Conservation (phyloP, 768 basidiomycete genomes). For the Neoboletus brunneissimus region DNA sequence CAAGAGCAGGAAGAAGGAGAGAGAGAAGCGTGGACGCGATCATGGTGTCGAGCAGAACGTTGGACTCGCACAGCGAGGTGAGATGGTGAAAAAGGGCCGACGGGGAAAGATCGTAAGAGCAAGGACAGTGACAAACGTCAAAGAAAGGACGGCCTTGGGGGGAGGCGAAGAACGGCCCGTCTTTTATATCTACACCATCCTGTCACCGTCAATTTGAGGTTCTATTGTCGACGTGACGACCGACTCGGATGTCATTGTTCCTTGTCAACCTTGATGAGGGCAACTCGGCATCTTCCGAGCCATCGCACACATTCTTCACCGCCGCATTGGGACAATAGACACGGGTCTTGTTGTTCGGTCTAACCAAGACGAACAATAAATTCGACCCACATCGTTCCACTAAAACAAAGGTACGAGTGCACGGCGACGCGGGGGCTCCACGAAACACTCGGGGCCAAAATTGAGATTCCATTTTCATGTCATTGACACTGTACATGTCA, state of each 20-base stretch:
- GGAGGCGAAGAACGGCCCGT: background rate
- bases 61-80: conserved; percentile 25
- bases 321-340: no score
- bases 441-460: no score
- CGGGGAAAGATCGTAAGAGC: background rate
- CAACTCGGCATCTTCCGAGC: background rate
- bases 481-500: no score
- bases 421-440: no score
- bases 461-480: no score
- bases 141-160: background rate
- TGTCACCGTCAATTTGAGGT: background rate
- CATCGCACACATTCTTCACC: no score
- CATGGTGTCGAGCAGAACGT: conserved; percentile 7
- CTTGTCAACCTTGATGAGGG: background rate
- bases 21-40: conserved; percentile 10
- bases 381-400: no score
- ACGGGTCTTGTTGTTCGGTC: no score
- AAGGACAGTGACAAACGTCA: background rate
- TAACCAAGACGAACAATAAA: no score
- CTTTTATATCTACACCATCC: background rate
- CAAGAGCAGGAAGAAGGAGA: conserved; percentile 24
- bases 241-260: background rate
- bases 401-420: no score
- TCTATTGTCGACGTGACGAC: background rate
- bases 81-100: background rate